A percentile compares a stretch with the other conserved stretches of the same genome.
Evolutionary conservation across 164 flowering plant genomes (phyloP).

Genomic region (Sedum album): DNA sequence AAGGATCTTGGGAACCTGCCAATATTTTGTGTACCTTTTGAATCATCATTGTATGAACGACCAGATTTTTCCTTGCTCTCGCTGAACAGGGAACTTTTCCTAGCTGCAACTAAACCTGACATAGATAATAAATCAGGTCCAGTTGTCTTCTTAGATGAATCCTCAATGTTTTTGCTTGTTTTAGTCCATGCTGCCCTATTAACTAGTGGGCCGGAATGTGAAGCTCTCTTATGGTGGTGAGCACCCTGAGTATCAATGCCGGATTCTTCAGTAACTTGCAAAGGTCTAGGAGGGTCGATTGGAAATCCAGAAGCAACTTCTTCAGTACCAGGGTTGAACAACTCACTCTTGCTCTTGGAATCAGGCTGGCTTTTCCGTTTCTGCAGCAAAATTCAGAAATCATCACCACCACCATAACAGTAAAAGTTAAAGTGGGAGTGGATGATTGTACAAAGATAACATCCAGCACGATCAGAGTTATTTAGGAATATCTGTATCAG

Average conservation of each 20-base stretch:
- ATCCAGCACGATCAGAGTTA: neutral
- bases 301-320: slow-evolving; percentile 98
- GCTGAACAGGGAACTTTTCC: slow-evolving; percentile 56
- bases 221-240: slow-evolving; percentile 55
- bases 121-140: slow-evolving; percentile 54
- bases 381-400: slow-evolving; percentile 30
- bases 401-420: neutral
- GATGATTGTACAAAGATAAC: neutral
- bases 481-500: neutral
- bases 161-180: slow-evolving; percentile 48
- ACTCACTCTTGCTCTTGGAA: slow-evolving; percentile 85
- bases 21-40: slow-evolving; percentile 36
- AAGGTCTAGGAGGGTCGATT: slow-evolving; percentile 88
- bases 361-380: slow-evolving; percentile 63
- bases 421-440: too few species aligned
- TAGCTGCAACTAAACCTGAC: slow-evolving; percentile 58
- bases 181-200: slow-evolving; percentile 76
- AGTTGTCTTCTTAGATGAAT: slow-evolving; percentile 52
- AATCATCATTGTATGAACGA: slow-evolving; percentile 37
- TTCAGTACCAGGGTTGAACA: slow-evolving; percentile 75
- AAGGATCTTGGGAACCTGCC: slow-evolving; percentile 50
- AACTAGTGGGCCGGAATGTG: slow-evolving; percentile 90
- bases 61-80: slow-evolving; percentile 45
- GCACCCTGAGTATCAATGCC: slow-evolving; percentile 31
- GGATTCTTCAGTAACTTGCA: slow-evolving; percentile 49